A percentile compares a stretch with the other conserved stretches of the same genome.
Evolutionary conservation across 2,329 filamentous ascomycete species (phyloP).

Genomic region (Aspergillus pseudotamarii): DNA sequence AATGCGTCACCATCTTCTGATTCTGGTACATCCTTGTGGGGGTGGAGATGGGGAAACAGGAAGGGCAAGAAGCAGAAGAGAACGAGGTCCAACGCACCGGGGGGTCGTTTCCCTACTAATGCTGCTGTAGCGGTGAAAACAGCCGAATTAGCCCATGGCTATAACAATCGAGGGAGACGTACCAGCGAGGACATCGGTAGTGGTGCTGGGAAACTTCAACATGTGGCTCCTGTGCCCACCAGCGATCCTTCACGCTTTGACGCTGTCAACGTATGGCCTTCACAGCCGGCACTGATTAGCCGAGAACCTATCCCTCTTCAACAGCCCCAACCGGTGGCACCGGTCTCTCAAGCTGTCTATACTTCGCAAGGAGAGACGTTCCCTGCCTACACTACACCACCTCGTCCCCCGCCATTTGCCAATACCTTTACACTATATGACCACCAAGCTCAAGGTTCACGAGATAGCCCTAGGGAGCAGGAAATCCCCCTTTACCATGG

Average conservation of each 20-base stretch:
- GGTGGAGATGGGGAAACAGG: constrained; percentile 61
- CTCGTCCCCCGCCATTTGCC: constrained; percentile 32
- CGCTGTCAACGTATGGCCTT: constrained; percentile 41
- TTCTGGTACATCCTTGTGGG: constrained; percentile 61
- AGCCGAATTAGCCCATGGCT: constrained; percentile 44
- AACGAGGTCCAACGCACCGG: constrained; percentile 20
- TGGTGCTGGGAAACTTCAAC: constrained; percentile 52
- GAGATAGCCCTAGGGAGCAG: constrained; percentile 18
- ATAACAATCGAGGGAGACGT: constrained; percentile 29
- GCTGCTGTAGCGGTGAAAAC: constrained; percentile 45
- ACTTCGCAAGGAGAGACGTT: constrained; percentile 47
- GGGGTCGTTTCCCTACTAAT: constrained; percentile 30
- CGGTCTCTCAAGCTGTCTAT: constrained; percentile 71
- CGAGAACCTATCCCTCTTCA: constrained; percentile 72
- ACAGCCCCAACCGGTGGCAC: constrained; percentile 78
- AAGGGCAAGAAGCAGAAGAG: constrained; percentile 32
- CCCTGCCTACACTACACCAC: constrained; percentile 45
- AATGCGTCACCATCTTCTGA: constrained; percentile 57
- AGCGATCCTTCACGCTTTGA: constrained; percentile 67
- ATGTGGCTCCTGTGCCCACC: constrained; percentile 68
- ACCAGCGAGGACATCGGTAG: constrained; percentile 37
- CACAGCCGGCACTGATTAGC: constrained; percentile 42
- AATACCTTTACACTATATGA: constrained; percentile 21
- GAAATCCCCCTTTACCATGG: constrained; percentile 13
- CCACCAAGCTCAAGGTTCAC: constrained; percentile 16